phyloP scores from a whole-genome alignment of 306 rosid genomes.

The Lithocarpus polystachyus region DNA sequence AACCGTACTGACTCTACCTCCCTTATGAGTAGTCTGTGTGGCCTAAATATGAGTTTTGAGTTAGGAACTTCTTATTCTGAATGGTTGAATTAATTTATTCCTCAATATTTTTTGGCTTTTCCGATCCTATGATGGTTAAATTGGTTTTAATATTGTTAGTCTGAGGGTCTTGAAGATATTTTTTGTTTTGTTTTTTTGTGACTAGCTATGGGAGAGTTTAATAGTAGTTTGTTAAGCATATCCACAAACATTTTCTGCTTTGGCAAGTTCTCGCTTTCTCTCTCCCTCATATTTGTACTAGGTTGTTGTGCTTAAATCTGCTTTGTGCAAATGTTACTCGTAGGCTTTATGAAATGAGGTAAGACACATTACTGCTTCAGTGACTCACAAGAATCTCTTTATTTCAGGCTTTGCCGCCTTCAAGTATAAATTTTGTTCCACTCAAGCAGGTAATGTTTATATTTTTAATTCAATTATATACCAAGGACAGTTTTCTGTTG shows the following conservation, averaged over 20 bases:
- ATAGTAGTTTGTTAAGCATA: background rate
- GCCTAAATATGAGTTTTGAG: background rate
- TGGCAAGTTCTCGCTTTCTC: background rate
- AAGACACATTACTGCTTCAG: background rate
- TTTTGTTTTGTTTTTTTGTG: too few species aligned
- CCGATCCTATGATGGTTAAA: background rate
- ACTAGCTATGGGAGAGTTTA: too few species aligned
- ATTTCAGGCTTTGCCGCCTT: slow-evolving; percentile 81
- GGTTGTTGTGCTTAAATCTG: too few species aligned
- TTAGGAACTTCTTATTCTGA: background rate
- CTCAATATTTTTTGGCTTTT: background rate
- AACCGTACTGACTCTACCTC: background rate
- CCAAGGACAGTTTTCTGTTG: background rate
- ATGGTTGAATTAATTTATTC: background rate
- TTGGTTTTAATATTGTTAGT: background rate
- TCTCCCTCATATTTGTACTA: background rate
- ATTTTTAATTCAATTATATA: slow-evolving; percentile 3
- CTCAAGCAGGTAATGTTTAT: slow-evolving; percentile 69
- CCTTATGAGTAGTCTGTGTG: background rate
- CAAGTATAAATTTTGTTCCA: slow-evolving; percentile 72
- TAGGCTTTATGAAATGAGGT: background rate
- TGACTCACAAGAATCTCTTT: slow-evolving; percentile 18
- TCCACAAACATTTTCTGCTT: background rate
- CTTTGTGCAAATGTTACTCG: background rate
- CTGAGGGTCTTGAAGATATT: background rate